Percentiles rank a stretch among this genome's conserved stretches.
These are phyloP conservation scores for Evernia prunastri DNA, from an alignment of 495 filamentous ascomycete species.

Conservation along the genomic window DNA sequence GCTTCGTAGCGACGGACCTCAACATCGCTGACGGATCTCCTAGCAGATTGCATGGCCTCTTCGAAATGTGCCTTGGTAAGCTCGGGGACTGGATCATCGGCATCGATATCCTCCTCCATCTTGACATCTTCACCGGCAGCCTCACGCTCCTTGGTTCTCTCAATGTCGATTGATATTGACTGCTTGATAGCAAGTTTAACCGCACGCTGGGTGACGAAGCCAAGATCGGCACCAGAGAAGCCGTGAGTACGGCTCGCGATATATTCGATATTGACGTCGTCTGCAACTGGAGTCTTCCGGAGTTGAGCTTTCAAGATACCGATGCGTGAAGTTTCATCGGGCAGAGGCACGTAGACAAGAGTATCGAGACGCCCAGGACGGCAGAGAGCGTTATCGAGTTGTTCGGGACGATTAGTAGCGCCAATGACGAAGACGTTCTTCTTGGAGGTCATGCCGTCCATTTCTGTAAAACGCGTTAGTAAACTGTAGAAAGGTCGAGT, in stretches of 20 bases:
- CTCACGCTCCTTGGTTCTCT: slow-evolving; percentile 80
- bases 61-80: slow-evolving; percentile 96
- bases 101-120: slow-evolving; percentile 72
- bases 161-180: slow-evolving; percentile 82
- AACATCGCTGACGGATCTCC: slow-evolving; percentile 89
- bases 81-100: slow-evolving; percentile 91
- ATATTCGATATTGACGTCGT: slow-evolving; percentile 79
- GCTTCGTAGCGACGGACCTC: slow-evolving; percentile 98
- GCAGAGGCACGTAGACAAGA: slow-evolving; percentile 93
- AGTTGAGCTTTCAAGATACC: slow-evolving; percentile 92
- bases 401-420: slow-evolving; percentile 96
- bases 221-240: slow-evolving; percentile 98
- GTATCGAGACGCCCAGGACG: slow-evolving; percentile 98
- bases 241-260: slow-evolving; percentile 97
- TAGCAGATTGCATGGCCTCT: slow-evolving; percentile 91
- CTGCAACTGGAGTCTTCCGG: slow-evolving; percentile 90
- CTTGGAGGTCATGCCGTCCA: slow-evolving; percentile 99
- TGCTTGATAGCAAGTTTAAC: slow-evolving; percentile 99
- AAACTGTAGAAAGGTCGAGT: slow-evolving; percentile 7
- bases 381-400: slow-evolving; percentile 94
- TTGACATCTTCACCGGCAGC: slow-evolving; percentile 72
- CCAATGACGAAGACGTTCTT: slow-evolving; percentile 99
- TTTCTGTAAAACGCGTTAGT: slow-evolving; percentile 63
- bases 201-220: slow-evolving; percentile 96
- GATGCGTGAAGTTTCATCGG: slow-evolving; percentile 79